Percentiles rank a stretch among this genome's conserved stretches.
Conservation (phyloP, 257 asterid genomes). For the Nicotiana noctiflora region DNA sequence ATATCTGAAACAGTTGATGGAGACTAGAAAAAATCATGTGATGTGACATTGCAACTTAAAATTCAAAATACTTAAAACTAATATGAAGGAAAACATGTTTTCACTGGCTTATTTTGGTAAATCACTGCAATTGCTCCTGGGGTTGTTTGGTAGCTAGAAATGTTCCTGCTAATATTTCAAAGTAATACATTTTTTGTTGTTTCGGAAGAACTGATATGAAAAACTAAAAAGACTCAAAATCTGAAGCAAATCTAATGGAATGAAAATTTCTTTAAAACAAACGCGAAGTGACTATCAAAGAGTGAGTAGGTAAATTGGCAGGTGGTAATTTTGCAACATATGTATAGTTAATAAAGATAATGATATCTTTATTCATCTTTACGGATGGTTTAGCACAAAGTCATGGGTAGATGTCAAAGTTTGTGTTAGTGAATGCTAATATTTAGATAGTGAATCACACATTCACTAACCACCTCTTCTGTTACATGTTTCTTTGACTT, state of each 20-base stretch:
- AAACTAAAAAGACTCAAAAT: not conserved
- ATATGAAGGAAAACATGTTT: not conserved
- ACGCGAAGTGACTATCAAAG: not conserved
- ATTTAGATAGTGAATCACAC: not conserved
- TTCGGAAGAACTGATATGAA: not conserved
- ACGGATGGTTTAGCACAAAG: not conserved
- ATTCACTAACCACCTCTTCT: not conserved
- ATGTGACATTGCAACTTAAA: not conserved
- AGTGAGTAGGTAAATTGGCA: too few species aligned
- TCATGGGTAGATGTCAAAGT: not conserved
- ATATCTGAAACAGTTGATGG: conserved; percentile 9
- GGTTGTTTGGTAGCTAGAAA: not conserved
- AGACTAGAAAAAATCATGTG: not conserved
- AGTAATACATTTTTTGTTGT: not conserved
- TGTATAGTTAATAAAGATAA: not conserved
- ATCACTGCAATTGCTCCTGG: not conserved
- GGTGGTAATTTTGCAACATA: not conserved
- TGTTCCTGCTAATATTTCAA: not conserved
- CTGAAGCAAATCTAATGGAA: not conserved
- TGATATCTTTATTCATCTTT: not conserved
- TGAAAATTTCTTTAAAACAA: not conserved
- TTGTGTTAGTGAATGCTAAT: not conserved
- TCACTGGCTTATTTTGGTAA: not conserved
- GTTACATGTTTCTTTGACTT: conserved; percentile 1
- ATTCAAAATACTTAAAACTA: not conserved